Conservation (phyloP, 1,284 basidiomycete species). For the Takashimella koratensis region DNA sequence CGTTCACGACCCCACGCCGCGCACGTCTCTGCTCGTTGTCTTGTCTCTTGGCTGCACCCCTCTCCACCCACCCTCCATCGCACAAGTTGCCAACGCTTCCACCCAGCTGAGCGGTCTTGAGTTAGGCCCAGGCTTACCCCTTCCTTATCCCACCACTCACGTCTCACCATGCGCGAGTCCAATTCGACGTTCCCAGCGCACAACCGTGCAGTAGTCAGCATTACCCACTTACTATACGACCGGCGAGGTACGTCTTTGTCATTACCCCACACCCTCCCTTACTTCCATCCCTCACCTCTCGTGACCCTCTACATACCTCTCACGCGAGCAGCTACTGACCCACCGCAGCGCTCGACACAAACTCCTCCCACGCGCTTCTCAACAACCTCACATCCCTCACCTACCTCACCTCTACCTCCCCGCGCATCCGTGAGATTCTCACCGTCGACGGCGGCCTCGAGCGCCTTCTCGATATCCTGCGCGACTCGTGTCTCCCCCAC, state of each 20-base stretch:
- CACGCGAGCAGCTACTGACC: background rate
- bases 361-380: constrained; percentile 83
- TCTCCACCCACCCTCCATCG: no score
- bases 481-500: constrained; percentile 62
- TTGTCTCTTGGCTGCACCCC: no score
- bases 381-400: constrained; percentile 96
- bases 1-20: no score
- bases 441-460: constrained; percentile 96
- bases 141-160: no score
- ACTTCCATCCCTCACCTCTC: constrained; percentile 1
- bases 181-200: constrained; percentile 94
- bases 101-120: no score
- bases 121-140: no score
- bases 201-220: constrained; percentile 92
- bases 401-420: constrained; percentile 95
- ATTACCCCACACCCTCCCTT: constrained; percentile 1
- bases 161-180: constrained; percentile 83
- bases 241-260: constrained; percentile 66
- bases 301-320: background rate
- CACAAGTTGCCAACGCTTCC: no score
- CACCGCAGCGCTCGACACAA: constrained; percentile 81
- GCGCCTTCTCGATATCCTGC: constrained; percentile 87
- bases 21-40: no score
- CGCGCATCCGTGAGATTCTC: constrained; percentile 96
- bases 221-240: constrained; percentile 92